Conservation (phyloP, 345 rosid species). For the Clarkia xantiana region DNA sequence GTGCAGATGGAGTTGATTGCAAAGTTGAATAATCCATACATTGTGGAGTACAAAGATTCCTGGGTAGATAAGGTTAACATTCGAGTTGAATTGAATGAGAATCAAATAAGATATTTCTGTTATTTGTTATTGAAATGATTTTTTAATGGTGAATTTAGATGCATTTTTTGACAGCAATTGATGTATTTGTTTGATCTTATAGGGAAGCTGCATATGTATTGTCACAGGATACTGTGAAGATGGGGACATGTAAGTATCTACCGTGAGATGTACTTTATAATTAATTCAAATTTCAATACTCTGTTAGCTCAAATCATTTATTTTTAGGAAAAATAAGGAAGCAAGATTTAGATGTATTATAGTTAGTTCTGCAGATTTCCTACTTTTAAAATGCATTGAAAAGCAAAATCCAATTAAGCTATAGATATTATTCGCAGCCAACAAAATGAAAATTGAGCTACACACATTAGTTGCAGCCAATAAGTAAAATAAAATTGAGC, state of each 20-base stretch:
- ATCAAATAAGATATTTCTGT: neutral
- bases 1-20: conserved; percentile 83
- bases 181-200: conserved; percentile 6
- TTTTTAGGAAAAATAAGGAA: too few species aligned
- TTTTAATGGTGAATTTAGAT: neutral
- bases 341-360: too few species aligned
- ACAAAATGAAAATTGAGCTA: too few species aligned
- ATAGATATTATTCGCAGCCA: too few species aligned
- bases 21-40: conserved; percentile 54
- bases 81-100: neutral
- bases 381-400: too few species aligned
- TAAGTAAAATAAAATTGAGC: too few species aligned
- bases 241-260: conserved; percentile 70
- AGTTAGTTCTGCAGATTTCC: too few species aligned
- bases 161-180: conserved; percentile 1
- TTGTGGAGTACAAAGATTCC: conserved; percentile 70
- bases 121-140: neutral
- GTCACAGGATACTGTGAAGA: conserved; percentile 74
- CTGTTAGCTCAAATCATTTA: too few species aligned
- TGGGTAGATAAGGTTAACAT: conserved; percentile 84
- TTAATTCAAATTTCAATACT: too few species aligned
- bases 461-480: too few species aligned
- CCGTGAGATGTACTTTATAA: too few species aligned
- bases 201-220: conserved; percentile 69
- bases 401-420: too few species aligned